These are phyloP conservation scores for Xylariaceae sp. DNA, from an alignment of 2,329 filamentous ascomycete species.

Conservation along the genomic window DNA sequence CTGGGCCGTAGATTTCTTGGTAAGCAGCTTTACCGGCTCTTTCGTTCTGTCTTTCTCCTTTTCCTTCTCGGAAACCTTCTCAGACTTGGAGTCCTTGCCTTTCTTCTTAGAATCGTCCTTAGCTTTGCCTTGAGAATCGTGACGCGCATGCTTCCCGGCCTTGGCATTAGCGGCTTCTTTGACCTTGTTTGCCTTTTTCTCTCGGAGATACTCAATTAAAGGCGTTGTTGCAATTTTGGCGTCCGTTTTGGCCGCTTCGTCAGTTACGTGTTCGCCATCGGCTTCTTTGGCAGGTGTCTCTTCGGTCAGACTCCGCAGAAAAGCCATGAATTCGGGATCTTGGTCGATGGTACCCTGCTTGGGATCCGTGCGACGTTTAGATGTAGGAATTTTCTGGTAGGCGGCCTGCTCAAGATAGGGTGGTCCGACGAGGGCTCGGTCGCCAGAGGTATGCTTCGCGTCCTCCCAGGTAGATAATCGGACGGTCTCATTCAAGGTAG, in stretches of 20 bases:
- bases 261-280: slow-evolving; percentile 38
- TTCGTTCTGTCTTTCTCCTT: slow-evolving; percentile 46
- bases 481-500: slow-evolving; percentile 61
- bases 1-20: slow-evolving; percentile 48
- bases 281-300: slow-evolving; percentile 40
- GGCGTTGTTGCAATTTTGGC: slow-evolving; percentile 72
- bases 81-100: slow-evolving; percentile 55
- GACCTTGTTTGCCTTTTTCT: slow-evolving; percentile 75
- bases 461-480: slow-evolving; percentile 69
- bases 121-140: slow-evolving; percentile 46
- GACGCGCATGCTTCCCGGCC: slow-evolving; percentile 47
- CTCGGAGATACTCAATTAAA: slow-evolving; percentile 79
- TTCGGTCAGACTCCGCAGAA: slow-evolving; percentile 80
- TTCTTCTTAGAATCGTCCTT: slow-evolving; percentile 48
- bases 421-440: slow-evolving; percentile 65
- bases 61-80: slow-evolving; percentile 53
- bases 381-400: slow-evolving; percentile 74
- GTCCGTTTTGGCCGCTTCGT: slow-evolving; percentile 42
- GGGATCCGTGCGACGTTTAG: slow-evolving; percentile 68
- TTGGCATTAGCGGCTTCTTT: slow-evolving; percentile 51
- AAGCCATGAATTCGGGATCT: slow-evolving; percentile 90
- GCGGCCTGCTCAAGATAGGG: slow-evolving; percentile 75
- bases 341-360: slow-evolving; percentile 94
- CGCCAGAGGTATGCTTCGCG: slow-evolving; percentile 66
- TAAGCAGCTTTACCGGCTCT: slow-evolving; percentile 56